Evolutionary conservation across 176 grass and related monocot genomes (phyloP).

Genomic region (Hordeum marinum): DNA sequence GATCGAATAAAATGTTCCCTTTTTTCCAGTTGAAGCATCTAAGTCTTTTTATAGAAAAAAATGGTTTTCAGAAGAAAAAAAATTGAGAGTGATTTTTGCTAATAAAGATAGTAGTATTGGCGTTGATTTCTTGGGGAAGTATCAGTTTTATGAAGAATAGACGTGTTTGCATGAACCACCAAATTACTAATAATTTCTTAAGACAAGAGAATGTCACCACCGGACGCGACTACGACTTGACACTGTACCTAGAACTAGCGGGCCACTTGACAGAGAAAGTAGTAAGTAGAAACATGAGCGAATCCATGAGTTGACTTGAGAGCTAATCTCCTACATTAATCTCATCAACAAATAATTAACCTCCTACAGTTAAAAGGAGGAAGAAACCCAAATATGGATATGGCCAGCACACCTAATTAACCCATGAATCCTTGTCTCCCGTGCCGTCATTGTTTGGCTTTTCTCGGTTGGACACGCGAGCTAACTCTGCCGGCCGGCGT

Average conservation of each 20-base stretch:
- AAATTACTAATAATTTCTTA: not conserved
- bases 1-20: too few relatives aligned
- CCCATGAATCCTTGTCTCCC: not conserved
- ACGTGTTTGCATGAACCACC: not conserved
- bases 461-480: not conserved
- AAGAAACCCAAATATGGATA: not conserved
- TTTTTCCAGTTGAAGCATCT: too few relatives aligned
- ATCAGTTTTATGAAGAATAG: too few relatives aligned
- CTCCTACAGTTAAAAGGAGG: too few relatives aligned
- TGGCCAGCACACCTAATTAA: not conserved
- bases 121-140: too few relatives aligned
- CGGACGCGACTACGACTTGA: not conserved
- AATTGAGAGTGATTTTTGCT: too few relatives aligned
- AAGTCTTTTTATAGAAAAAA: too few relatives aligned
- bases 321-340: not conserved
- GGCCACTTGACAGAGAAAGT: not conserved
- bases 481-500: not conserved
- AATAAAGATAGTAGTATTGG: too few relatives aligned
- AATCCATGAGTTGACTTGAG: not conserved
- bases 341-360: too few relatives aligned
- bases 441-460: not conserved
- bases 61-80: too few relatives aligned
- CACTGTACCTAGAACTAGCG: not conserved
- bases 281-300: not conserved
- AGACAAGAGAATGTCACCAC: not conserved